A percentile compares a stretch with the other conserved stretches of the same genome.
Evolutionary conservation across 108 stramenopile genomes (phyloP).

Genomic region (Chaetoceros muelleri): DNA sequence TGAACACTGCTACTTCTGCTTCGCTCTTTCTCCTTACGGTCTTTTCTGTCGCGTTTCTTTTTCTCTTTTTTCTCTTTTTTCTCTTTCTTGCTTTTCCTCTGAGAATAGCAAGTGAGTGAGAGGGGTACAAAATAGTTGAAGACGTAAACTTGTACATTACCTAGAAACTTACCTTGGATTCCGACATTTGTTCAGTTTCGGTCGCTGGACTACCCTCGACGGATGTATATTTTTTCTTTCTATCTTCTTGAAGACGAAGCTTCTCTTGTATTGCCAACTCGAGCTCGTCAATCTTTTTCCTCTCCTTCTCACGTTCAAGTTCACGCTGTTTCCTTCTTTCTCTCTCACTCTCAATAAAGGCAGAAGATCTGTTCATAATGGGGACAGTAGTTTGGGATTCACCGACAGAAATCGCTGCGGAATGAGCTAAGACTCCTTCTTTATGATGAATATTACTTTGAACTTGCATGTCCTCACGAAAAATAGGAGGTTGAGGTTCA

Average conservation of each 20-base stretch:
- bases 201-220: not conserved
- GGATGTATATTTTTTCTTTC: not conserved
- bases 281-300: not conserved
- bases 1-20: not conserved
- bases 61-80: slow-evolving; percentile 6
- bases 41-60: not conserved
- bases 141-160: no score
- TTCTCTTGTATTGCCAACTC: not conserved
- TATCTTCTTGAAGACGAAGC: not conserved
- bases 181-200: no score
- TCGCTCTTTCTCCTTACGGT: slow-evolving; percentile 6
- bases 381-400: not conserved
- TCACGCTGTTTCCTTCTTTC: not conserved
- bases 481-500: not conserved
- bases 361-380: not conserved
- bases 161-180: no score
- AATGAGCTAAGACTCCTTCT: not conserved
- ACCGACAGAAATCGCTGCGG: not conserved
- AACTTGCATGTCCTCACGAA: not conserved
- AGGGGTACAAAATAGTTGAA: no score
- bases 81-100: not conserved
- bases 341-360: not conserved
- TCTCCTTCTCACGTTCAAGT: not conserved
- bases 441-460: not conserved
- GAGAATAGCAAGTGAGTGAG: not conserved